Conservation (phyloP, 2,329 filamentous ascomycete species). For the Sarocladiaceae sp. region DNA sequence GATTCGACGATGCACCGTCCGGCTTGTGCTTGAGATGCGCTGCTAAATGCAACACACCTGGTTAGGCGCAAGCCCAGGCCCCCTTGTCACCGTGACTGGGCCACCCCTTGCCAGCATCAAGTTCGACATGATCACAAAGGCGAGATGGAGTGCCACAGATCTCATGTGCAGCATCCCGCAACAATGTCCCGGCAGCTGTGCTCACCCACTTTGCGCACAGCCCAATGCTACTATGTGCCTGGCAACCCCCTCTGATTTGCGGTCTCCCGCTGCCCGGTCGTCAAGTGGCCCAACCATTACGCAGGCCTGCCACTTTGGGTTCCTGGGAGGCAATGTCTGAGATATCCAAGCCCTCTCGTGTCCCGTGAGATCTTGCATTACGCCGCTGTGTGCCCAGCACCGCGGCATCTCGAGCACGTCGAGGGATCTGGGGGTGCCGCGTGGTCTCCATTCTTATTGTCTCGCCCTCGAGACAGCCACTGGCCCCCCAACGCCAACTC, state of each 20-base stretch:
- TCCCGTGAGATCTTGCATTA: slow-evolving; percentile 25
- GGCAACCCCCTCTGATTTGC: slow-evolving; percentile 10
- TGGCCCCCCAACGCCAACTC: slow-evolving; percentile 11
- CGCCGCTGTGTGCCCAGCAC: slow-evolving; percentile 8
- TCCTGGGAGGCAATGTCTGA: slow-evolving; percentile 18
- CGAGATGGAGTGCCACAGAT: slow-evolving; percentile 36
- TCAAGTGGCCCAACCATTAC: slow-evolving; percentile 20
- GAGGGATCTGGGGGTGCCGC: slow-evolving; percentile 1
- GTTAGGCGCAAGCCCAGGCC: no score
- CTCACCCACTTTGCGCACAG: not conserved
- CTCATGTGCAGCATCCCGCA: slow-evolving; percentile 24
- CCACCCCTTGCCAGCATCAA: not conserved
- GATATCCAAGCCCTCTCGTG: slow-evolving; percentile 21
- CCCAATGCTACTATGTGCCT: slow-evolving; percentile 5
- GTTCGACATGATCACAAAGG: slow-evolving; percentile 19
- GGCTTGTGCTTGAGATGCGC: no score
- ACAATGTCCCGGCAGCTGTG: slow-evolving; percentile 25
- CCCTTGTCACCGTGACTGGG: no score
- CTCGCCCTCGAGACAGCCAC: slow-evolving; percentile 13
- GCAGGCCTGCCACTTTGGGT: slow-evolving; percentile 5
- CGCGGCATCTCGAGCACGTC: slow-evolving; percentile 7
- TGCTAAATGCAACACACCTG: no score
- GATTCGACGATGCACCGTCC: no score
- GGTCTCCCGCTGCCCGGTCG: slow-evolving; percentile 14
- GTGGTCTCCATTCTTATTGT: slow-evolving; percentile 14